Conservation (phyloP, 2,329 filamentous ascomycete species). For the Aspergillus arachidicola region DNA sequence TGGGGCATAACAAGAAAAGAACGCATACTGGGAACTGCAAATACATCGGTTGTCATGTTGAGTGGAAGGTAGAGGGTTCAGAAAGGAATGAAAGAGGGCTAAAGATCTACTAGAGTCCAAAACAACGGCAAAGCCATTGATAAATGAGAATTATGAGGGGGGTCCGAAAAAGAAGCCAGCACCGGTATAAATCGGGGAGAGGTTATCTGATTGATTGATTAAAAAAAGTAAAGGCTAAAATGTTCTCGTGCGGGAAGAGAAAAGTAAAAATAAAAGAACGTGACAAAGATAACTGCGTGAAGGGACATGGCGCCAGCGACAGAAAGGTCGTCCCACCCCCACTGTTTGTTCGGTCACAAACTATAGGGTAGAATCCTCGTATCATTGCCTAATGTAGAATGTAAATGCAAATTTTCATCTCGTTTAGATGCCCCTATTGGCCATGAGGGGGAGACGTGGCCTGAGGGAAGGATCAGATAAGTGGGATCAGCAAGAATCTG, state of each 20-base stretch:
- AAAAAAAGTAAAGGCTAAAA: neutral
- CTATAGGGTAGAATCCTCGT: neutral
- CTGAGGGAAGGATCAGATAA: conserved; percentile 4
- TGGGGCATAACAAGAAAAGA: neutral
- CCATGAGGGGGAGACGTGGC: neutral
- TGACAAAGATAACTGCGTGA: neutral
- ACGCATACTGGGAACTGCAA: conserved; percentile 19
- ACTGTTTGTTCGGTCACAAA: neutral
- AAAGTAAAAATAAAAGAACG: neutral
- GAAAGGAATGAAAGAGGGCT: neutral
- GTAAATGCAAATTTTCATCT: neutral
- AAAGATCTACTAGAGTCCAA: neutral
- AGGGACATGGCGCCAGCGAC: neutral
- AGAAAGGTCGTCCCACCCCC: neutral
- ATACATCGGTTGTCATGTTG: conserved; percentile 18
- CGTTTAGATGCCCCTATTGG: neutral
- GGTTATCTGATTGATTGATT: conserved; percentile 9
- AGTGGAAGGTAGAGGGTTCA: no score
- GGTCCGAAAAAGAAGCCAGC: neutral
- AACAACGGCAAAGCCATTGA: neutral
- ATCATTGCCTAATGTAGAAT: neutral
- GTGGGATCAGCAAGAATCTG: conserved; percentile 3
- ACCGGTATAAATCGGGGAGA: neutral
- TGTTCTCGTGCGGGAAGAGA: neutral
- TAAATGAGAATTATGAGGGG: neutral